phyloP scores from a whole-genome alignment of 2,329 filamentous ascomycete species.

The Celoporthe dispersa region DNA sequence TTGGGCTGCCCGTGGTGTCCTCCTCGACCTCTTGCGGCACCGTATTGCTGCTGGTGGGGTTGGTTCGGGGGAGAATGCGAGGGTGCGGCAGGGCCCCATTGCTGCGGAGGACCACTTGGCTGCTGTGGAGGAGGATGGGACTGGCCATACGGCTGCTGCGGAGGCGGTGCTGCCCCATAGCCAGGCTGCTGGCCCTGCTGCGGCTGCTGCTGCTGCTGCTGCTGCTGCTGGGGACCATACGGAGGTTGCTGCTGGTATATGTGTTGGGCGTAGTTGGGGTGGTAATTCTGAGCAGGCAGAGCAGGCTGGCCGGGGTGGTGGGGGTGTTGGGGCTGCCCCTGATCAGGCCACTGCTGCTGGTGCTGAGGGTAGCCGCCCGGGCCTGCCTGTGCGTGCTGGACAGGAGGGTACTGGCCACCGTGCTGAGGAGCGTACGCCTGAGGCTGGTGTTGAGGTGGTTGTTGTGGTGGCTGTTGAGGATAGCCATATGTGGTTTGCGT shows the following conservation, averaged over 20 bases:
- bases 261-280: conserved; percentile 63
- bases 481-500: conserved; percentile 50
- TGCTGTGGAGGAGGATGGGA: conserved; percentile 40
- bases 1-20: conserved; percentile 44
- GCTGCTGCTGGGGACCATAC: conserved; percentile 38
- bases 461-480: conserved; percentile 41
- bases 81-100: conserved; percentile 45
- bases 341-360: conserved; percentile 48
- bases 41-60: conserved; percentile 42
- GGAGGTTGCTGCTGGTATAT: conserved; percentile 46
- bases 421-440: conserved; percentile 38
- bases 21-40: conserved; percentile 50
- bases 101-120: conserved; percentile 43
- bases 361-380: conserved; percentile 44
- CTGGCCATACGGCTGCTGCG: conserved; percentile 39
- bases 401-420: conserved; percentile 35
- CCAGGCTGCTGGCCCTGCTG: conserved; percentile 34
- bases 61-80: conserved; percentile 38
- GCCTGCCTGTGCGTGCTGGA: conserved; percentile 43
- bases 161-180: conserved; percentile 35
- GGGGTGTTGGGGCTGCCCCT: conserved; percentile 40
- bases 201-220: conserved; percentile 46
- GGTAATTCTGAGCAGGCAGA: conserved; percentile 59
- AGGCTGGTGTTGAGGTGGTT: conserved; percentile 37
- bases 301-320: conserved; percentile 50